Base-by-base conservation (phyloP, 2,329 filamentous ascomycete species). In the Fusarium brachygibbosum region DNA sequence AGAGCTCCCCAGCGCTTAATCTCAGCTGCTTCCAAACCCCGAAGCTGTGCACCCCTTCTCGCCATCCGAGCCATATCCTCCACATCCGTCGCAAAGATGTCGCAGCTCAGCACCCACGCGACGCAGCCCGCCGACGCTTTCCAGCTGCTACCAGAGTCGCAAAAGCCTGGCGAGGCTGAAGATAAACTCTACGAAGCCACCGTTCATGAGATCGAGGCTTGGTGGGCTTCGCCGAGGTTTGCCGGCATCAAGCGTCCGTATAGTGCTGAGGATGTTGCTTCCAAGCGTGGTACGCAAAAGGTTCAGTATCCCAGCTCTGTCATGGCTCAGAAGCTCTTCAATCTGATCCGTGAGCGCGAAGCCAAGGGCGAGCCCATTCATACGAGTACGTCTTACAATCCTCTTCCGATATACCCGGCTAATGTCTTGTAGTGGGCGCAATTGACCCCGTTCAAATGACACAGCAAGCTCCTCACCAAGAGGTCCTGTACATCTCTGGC, bases 381-480 rank as follows among this genome's bases (percentile, higher is more conserved):
- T 80, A 98, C 96, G 17, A 94, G 93, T 95, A 83, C 77, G 89
- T 69, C 23, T 55, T 3, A 16, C 19, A 13, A n/a, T n/a, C 2
- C 25, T 23, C 16, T 31, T 11, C 40, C 31, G n/a, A 54, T 29
- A 34, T 35, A 25, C 28, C 6, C 34, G 21, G 34, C 67, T 74
- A 57, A 75, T 68, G 57, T 19, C 8, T 8, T 54, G 1, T 66
- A 95, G 93, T 99, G 92, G 96, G 96, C 73, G 96, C 94, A 63
- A 97, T 99, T 81, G 96, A 99, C 77, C 96, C 96, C n/a, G 90
- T 98, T 13, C 96, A 99, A 82, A 98, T 99, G 96, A 97, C 96
- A 49, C 96, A 99, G 80, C 96, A 98, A 83, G 96, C 96, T 17
- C 88, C 93, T 8, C 93, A 98, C 82, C 96, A 98, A 79, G 95